Evolutionary conservation across 148 eudicot genomes (phyloP).

Genomic region (Hydrangea macrophylla): DNA sequence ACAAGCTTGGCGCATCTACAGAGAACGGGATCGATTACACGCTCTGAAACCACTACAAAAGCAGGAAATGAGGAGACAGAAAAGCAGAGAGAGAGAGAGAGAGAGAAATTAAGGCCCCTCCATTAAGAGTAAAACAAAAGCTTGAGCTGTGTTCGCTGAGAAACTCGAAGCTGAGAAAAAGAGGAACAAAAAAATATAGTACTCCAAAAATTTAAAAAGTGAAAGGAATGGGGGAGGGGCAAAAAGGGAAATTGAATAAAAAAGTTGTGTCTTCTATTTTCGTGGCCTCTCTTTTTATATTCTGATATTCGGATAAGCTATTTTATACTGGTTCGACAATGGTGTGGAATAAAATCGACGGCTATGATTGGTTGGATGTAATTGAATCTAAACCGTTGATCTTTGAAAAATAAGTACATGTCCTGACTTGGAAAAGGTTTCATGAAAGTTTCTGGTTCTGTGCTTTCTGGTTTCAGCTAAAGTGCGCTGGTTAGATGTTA

Average conservation of each 20-base stretch:
- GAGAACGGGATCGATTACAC: not conserved
- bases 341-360: constrained; percentile 17
- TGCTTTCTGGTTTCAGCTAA: not conserved
- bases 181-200: too few relatives aligned
- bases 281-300: not conserved
- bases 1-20: constrained; percentile 1
- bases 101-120: constrained; percentile 54
- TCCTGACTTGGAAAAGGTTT: constrained; percentile 6
- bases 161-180: constrained; percentile 20
- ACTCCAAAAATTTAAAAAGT: too few relatives aligned
- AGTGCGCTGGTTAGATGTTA: not conserved
- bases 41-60: not conserved
- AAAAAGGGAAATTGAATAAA: constrained; percentile 18
- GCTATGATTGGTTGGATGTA: constrained; percentile 9
- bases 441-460: not conserved
- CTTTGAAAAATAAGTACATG: not conserved
- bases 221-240: constrained; percentile 19
- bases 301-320: not conserved
- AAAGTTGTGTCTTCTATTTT: not conserved
- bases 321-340: constrained; percentile 2
- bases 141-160: constrained; percentile 21
- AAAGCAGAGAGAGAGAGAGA: constrained; percentile 28
- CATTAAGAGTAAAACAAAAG: constrained; percentile 49
- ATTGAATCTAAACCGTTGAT: constrained; percentile 25
- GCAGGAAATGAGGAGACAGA: constrained; percentile 9